Conservation (phyloP, 75 land plant species). For the Isoetes taiwanensis region DNA sequence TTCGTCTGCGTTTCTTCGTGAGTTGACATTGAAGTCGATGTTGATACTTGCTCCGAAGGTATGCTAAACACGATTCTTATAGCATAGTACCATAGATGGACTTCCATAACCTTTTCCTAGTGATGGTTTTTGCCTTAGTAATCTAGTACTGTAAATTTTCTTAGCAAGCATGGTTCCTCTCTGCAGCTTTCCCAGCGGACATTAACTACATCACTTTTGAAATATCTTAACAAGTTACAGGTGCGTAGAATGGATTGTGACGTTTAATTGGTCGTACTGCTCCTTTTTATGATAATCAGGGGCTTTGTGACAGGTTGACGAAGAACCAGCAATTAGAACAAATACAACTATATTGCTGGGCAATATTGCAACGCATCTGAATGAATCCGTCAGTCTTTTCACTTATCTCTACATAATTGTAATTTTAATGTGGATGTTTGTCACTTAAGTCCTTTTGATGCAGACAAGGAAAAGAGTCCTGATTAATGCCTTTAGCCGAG, state of each 20-base stretch:
- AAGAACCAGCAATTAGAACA: conserved; percentile 97
- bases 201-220: conserved; percentile 69
- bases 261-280: neutral
- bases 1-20: conserved; percentile 90
- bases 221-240: conserved; percentile 94
- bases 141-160: neutral
- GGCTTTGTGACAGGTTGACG: conserved; percentile 64
- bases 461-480: conserved; percentile 99
- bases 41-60: conserved; percentile 93
- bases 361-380: conserved; percentile 79
- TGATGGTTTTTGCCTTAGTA: no score
- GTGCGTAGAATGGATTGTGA: conserved; percentile 21
- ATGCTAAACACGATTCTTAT: no score
- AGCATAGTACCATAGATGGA: no score
- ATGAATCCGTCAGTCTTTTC: conserved; percentile 74
- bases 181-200: conserved; percentile 95
- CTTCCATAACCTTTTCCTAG: no score
- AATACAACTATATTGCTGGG: conserved; percentile 97
- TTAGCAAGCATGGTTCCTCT: neutral
- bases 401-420: conserved; percentile 1
- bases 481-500: conserved; percentile 98
- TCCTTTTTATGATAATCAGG: neutral
- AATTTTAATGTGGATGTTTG: neutral
- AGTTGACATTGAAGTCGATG: conserved; percentile 93
- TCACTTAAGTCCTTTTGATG: neutral